phyloP scores from a whole-genome alignment of 257 asterid species.

The Solanum megistacrolobum region DNA sequence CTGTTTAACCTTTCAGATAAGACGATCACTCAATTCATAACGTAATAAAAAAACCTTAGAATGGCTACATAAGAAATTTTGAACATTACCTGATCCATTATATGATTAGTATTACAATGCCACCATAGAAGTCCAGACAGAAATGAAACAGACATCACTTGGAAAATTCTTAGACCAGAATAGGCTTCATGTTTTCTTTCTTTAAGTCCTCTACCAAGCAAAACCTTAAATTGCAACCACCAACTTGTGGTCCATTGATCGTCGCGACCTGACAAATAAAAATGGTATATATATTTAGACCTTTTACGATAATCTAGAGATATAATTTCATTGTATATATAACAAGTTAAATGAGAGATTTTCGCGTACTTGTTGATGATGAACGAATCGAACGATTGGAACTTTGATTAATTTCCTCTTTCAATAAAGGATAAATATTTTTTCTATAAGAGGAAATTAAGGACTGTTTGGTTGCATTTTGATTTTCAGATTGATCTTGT shows the following conservation, averaged over 20 bases:
- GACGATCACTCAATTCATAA: neutral
- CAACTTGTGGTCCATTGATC: slow-evolving; percentile 66
- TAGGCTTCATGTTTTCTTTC: slow-evolving; percentile 72
- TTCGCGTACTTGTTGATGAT: slow-evolving; percentile 33
- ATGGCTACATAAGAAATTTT: neutral
- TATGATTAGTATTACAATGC: slow-evolving; percentile 68
- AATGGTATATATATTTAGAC: neutral
- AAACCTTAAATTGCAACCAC: slow-evolving; percentile 83
- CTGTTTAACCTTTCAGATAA: neutral
- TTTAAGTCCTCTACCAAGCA: slow-evolving; percentile 65
- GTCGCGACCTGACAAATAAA: slow-evolving; percentile 28
- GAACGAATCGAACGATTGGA: slow-evolving; percentile 7
- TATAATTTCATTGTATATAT: neutral
- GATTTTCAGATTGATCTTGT: slow-evolving; percentile 36
- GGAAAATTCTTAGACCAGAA: slow-evolving; percentile 56
- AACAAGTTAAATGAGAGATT: neutral
- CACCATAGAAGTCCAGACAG: slow-evolving; percentile 85
- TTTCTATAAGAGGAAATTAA: slow-evolving; percentile 50
- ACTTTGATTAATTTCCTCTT: slow-evolving; percentile 35
- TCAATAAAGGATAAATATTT: slow-evolving; percentile 39
- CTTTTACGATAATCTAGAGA: neutral
- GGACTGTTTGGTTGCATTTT: slow-evolving; percentile 44
- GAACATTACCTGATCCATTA: slow-evolving; percentile 75
- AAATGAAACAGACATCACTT: slow-evolving; percentile 73
- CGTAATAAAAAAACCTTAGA: neutral